A percentile compares a stretch with the other conserved stretches of the same genome.
Conservation (phyloP, 768 basidiomycete genomes). For the Russula sp. region DNA sequence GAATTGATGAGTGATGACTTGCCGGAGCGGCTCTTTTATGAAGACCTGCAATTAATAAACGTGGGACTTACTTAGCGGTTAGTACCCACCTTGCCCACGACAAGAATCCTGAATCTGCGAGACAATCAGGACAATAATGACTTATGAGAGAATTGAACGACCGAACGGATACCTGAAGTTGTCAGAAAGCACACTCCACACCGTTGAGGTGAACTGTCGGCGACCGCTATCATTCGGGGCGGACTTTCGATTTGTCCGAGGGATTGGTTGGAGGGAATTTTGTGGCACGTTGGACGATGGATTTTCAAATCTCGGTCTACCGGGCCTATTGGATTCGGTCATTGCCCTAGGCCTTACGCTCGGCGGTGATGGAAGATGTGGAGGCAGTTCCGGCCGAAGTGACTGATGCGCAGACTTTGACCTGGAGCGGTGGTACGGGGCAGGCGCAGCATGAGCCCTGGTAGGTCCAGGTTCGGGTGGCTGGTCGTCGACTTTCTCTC, state of each 20-base stretch:
- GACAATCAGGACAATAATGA: not conserved
- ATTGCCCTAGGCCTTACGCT: not conserved
- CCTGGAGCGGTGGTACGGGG: not conserved
- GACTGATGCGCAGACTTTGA: not conserved
- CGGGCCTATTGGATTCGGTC: not conserved
- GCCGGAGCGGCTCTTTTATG: conserved; percentile 6
- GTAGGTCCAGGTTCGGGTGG: not conserved
- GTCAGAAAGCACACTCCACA: not conserved
- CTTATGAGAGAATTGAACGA: not conserved
- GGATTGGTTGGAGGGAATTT: not conserved
- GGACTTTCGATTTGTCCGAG: not conserved
- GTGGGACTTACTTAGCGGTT: not conserved
- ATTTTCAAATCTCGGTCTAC: not conserved
- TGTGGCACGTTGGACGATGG: not conserved
- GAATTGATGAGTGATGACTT: conserved; percentile 2
- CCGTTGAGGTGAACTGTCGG: not conserved
- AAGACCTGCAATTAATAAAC: not conserved
- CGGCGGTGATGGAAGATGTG: not conserved
- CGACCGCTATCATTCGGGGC: not conserved
- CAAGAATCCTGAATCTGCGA: conserved; percentile 4
- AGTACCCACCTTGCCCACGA: conserved; percentile 2
- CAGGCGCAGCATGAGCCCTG: not conserved
- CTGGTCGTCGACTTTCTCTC: too few relatives aligned
- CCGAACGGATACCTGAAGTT: not conserved
- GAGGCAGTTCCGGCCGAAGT: not conserved